Evolutionary conservation across 2,329 filamentous ascomycete species (phyloP).

Genomic region (Dactylellina cionopaga): DNA sequence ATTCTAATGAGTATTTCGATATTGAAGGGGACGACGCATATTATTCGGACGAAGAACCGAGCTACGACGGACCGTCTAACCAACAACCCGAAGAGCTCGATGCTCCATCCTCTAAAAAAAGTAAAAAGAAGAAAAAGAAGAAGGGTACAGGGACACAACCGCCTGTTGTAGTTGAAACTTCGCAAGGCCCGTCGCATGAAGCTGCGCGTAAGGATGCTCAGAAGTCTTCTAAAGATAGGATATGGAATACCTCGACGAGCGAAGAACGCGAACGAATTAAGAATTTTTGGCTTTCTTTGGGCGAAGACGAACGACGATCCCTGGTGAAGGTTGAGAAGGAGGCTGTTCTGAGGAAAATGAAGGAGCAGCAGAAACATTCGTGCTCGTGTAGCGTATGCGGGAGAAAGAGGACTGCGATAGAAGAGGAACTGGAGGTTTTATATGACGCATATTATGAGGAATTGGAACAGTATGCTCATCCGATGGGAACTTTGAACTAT

Average conservation of each 20-base stretch:
- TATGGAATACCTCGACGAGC: slow-evolving; percentile 95
- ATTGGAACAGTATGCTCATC: slow-evolving; percentile 94
- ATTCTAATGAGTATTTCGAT: slow-evolving; percentile 53
- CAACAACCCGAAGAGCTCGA: slow-evolving; percentile 35
- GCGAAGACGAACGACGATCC: slow-evolving; percentile 92
- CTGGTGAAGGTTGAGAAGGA: slow-evolving; percentile 99
- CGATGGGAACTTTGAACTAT: slow-evolving; percentile 68
- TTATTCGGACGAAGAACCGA: slow-evolving; percentile 46
- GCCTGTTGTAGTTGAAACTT: slow-evolving; percentile 23
- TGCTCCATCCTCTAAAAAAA: slow-evolving; percentile 67
- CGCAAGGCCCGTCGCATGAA: slow-evolving; percentile 30
- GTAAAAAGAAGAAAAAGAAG: slow-evolving; percentile 71
- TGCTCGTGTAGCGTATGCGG: slow-evolving; percentile 98
- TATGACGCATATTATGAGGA: slow-evolving; percentile 99
- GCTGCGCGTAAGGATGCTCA: slow-evolving; percentile 51
- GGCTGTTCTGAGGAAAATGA: slow-evolving; percentile 98
- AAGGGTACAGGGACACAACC: slow-evolving; percentile 58
- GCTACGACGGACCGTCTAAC: slow-evolving; percentile 42
- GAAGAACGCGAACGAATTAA: slow-evolving; percentile 98
- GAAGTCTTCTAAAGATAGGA: slow-evolving; percentile 74
- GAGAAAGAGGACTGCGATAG: slow-evolving; percentile 93
- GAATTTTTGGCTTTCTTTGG: slow-evolving; percentile 94
- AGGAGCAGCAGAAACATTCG: slow-evolving; percentile 98
- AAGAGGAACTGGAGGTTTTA: slow-evolving; percentile 95
- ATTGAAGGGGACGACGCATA: slow-evolving; percentile 52